Conservation (phyloP, 768 basidiomycete genomes). For the Trametes sanguinea region DNA sequence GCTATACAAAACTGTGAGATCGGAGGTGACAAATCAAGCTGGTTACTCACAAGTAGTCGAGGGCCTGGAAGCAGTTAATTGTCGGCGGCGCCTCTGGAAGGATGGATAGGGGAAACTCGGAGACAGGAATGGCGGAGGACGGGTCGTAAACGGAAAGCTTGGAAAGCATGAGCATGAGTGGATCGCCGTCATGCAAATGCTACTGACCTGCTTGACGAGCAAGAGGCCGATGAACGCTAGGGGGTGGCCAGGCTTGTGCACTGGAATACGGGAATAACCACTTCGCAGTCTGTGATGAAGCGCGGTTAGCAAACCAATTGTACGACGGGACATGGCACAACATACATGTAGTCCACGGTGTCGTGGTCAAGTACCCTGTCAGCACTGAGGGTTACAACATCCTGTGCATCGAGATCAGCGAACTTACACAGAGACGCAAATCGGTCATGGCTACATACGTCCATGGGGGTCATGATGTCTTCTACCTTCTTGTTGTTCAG, state of each 20-base stretch:
- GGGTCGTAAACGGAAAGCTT: constrained; percentile 91
- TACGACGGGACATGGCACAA: constrained; percentile 21
- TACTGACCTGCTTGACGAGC: constrained; percentile 72
- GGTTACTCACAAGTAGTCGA: constrained; percentile 80
- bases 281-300: constrained; percentile 54
- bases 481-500: constrained; percentile 70
- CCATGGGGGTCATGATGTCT: constrained; percentile 59
- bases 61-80: constrained; percentile 92
- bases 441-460: constrained; percentile 31
- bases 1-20: constrained; percentile 37
- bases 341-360: constrained; percentile 73
- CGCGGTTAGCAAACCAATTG: not conserved
- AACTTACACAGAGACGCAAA: not conserved
- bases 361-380: constrained; percentile 80
- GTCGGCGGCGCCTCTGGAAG: constrained; percentile 86
- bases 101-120: constrained; percentile 74
- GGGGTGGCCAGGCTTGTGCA: constrained; percentile 73
- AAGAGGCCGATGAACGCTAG: constrained; percentile 79
- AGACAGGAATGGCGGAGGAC: constrained; percentile 70
- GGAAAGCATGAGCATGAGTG: not conserved
- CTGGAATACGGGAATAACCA: constrained; percentile 91
- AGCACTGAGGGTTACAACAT: constrained; percentile 77
- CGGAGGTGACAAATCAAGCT: no score
- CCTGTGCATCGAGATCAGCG: constrained; percentile 42
- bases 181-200: not conserved